phyloP scores from a whole-genome alignment of 2,329 filamentous ascomycete species.

The Metarhizium album region DNA sequence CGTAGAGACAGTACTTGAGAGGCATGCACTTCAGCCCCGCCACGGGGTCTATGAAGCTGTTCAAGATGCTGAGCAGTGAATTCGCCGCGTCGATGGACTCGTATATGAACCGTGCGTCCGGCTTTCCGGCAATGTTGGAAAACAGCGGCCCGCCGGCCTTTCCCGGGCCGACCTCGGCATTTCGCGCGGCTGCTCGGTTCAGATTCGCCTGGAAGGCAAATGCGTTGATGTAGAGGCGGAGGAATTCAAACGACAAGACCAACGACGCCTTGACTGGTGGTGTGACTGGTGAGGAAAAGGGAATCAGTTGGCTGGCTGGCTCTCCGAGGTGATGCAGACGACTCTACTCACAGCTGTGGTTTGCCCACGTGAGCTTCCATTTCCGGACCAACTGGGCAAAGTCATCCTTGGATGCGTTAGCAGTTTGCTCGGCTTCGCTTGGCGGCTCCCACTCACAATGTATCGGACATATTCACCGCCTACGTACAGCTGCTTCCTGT shows the following conservation, averaged over 20 bases:
- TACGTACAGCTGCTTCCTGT: conserved; percentile 58
- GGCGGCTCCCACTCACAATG: conserved; percentile 28
- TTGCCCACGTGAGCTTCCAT: conserved; percentile 63
- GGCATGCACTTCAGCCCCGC: conserved; percentile 53
- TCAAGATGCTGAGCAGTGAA: conserved; percentile 47
- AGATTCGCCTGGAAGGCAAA: conserved; percentile 66
- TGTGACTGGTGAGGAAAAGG: conserved; percentile 32
- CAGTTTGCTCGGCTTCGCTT: not conserved
- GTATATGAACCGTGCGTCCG: conserved; percentile 56
- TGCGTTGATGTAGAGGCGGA: conserved; percentile 63
- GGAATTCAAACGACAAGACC: conserved; percentile 60
- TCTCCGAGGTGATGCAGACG: not conserved
- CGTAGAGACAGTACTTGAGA: conserved; percentile 50
- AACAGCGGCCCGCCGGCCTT: conserved; percentile 31
- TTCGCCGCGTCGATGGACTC: conserved; percentile 55
- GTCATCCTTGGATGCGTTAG: conserved; percentile 37
- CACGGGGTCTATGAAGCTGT: conserved; percentile 47
- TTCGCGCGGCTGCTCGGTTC: conserved; percentile 29
- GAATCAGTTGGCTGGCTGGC: not conserved
- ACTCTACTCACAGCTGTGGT: conserved; percentile 42
- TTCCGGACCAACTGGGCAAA: conserved; percentile 57
- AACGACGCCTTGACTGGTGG: conserved; percentile 56
- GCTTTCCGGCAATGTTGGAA: conserved; percentile 45
- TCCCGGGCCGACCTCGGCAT: conserved; percentile 23
- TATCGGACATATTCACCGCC: conserved; percentile 66